phyloP scores from a whole-genome alignment of 495 filamentous ascomycete genomes.

The Ramalina peruviana region DNA sequence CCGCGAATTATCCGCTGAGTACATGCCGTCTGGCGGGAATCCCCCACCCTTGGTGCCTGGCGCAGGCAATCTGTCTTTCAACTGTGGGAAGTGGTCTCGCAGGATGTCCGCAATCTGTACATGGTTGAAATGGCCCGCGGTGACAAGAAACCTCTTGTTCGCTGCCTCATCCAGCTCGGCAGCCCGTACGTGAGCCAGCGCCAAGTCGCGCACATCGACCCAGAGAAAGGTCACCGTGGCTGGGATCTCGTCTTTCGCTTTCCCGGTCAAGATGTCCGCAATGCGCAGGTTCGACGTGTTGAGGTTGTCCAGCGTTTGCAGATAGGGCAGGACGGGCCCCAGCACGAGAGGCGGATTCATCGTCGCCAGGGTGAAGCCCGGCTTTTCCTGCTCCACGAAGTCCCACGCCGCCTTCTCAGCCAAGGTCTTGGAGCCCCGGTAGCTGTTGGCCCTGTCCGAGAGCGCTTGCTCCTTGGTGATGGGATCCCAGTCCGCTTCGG shows the following conservation, averaged over 20 bases:
- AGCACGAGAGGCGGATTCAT: slow-evolving; percentile 58
- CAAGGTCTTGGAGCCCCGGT: slow-evolving; percentile 54
- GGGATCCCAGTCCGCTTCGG: slow-evolving; percentile 73
- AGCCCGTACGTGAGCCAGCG: slow-evolving; percentile 56
- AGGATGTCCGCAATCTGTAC: slow-evolving; percentile 52
- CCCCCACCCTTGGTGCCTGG: slow-evolving; percentile 28
- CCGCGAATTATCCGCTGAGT: slow-evolving; percentile 37
- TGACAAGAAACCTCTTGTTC: slow-evolving; percentile 56
- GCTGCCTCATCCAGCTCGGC: slow-evolving; percentile 53
- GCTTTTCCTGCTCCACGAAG: slow-evolving; percentile 65
- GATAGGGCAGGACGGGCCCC: slow-evolving; percentile 52
- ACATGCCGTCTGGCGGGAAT: slow-evolving; percentile 24
- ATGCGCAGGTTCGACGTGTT: slow-evolving; percentile 56
- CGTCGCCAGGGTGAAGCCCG: slow-evolving; percentile 61
- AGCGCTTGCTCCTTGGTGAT: slow-evolving; percentile 56
- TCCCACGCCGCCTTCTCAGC: slow-evolving; percentile 69
- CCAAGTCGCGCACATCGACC: slow-evolving; percentile 59
- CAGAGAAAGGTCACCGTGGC: slow-evolving; percentile 42
- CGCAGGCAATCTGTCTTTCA: slow-evolving; percentile 43
- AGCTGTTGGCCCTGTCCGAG: slow-evolving; percentile 40
- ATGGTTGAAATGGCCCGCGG: slow-evolving; percentile 49
- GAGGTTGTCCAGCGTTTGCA: slow-evolving; percentile 50
- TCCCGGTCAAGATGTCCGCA: slow-evolving; percentile 40
- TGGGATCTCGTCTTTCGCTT: slow-evolving; percentile 49
- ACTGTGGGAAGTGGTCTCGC: slow-evolving; percentile 49